phyloP scores from a whole-genome alignment of 2,329 filamentous ascomycete genomes.

The Trichoderma semiorbis region DNA sequence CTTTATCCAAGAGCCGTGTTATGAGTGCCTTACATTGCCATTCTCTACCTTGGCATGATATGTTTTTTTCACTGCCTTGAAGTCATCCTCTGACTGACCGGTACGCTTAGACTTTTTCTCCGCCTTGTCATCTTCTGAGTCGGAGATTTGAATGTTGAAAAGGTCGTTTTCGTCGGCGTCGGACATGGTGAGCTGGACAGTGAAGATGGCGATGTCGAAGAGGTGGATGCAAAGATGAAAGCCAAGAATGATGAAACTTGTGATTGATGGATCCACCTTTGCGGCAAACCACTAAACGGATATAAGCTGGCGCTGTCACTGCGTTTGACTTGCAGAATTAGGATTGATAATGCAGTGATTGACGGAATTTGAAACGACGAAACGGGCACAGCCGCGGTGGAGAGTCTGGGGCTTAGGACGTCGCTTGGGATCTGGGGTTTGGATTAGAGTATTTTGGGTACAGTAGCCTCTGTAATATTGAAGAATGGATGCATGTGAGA shows the following conservation, averaged over 20 bases:
- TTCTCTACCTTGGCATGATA: conserved; percentile 53
- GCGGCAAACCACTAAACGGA: neutral
- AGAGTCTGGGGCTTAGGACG: neutral
- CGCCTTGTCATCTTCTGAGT: conserved; percentile 32
- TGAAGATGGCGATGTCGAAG: neutral
- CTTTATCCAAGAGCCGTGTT: neutral
- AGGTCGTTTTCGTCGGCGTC: conserved; percentile 31
- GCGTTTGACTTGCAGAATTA: neutral
- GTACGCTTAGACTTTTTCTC: conserved; percentile 35
- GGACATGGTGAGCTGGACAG: conserved; percentile 21
- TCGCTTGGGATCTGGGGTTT: neutral
- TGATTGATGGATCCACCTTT: neutral
- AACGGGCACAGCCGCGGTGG: conserved; percentile 4
- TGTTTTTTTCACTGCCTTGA: conserved; percentile 42
- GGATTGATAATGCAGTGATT: neutral
- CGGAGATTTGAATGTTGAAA: conserved; percentile 30
- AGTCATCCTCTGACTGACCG: conserved; percentile 49
- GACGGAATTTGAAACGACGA: neutral
- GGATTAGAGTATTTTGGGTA: neutral
- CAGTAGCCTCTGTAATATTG: neutral
- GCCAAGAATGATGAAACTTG: neutral
- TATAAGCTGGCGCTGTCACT: neutral
- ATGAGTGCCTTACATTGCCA: conserved; percentile 46
- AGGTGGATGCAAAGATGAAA: neutral
- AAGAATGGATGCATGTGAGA: neutral